phyloP scores from a whole-genome alignment of 108 stramenopile genomes.

The Phaeodactylum tricornutum region DNA sequence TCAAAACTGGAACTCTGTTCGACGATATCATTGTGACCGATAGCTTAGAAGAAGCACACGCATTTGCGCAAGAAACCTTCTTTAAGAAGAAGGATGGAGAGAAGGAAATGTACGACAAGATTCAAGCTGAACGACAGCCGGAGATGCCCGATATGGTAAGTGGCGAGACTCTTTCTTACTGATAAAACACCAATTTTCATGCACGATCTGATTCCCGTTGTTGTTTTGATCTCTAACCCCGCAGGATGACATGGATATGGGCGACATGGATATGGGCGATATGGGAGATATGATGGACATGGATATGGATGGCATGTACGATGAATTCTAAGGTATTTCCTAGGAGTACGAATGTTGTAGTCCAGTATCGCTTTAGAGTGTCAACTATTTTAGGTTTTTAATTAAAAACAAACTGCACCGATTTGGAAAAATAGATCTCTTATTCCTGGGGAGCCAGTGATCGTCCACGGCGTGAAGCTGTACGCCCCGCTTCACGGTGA shows the following conservation, averaged over 20 bases:
- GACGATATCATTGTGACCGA: conserved; percentile 99
- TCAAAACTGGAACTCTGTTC: conserved; percentile 95
- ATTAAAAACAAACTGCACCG: too few relatives aligned
- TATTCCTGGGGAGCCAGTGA: too few relatives aligned
- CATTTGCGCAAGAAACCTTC: conserved; percentile 93
- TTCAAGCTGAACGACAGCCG: conserved; percentile 53
- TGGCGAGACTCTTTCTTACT: too few relatives aligned
- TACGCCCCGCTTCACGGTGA: conserved; percentile 36
- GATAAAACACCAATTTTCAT: too few relatives aligned
- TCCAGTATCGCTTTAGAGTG: too few relatives aligned
- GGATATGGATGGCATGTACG: conserved; percentile 34
- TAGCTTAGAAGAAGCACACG: conserved; percentile 91
- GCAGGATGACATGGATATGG: conserved; percentile 29
- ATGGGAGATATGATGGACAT: conserved; percentile 2
- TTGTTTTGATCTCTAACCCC: too few relatives aligned
- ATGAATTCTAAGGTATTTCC: conserved; percentile 42
- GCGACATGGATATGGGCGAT: conserved; percentile 12
- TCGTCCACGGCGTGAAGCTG: conserved; percentile 39
- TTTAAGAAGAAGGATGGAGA: conserved; percentile 96
- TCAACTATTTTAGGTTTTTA: too few relatives aligned
- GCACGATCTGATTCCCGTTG: too few relatives aligned
- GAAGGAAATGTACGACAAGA: conserved; percentile 90
- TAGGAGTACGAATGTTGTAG: too few relatives aligned
- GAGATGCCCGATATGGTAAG: conserved; percentile 12
- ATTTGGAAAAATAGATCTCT: too few relatives aligned